Evolutionary conservation across 2,329 filamentous ascomycete genomes (phyloP), one percentile per base, ranked within the genome.

Genomic region (Fonsecaea erecta): DNA sequence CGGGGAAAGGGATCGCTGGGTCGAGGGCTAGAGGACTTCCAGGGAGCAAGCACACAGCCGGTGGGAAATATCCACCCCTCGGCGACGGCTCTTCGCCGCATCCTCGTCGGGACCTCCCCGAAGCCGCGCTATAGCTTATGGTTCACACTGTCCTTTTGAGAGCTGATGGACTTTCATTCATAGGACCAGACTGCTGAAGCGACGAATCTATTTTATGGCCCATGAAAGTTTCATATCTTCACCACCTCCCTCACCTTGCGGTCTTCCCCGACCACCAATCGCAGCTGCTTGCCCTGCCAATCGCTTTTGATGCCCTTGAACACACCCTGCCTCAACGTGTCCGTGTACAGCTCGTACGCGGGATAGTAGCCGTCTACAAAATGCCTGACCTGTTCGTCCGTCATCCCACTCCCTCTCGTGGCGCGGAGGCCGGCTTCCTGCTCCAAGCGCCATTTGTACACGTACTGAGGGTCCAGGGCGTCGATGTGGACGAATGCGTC

Each of bases 361-460:
- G 89, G 89, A 72, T 88, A 91, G 76, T 91, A 87, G 68, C 87
- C 86, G 74, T 89, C 84, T 16, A 91, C 90, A 76, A 97, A 97
- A 53, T 84, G 81, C 63, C 86, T 82, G 51, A 97, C 91, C 75
- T 94, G 85, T 62, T 92, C 89, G 71, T 91, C 88, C 1, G 86
- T 90, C 93, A 97, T 97, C 32, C 92, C 93, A 0, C 83, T 84
- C 0, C 90, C 92, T 69, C 85, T 90, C 24, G 83, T 78, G 7
- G 80, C 80, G 26, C 90, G 85, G 72, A 97, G 81, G 64, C 85
- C 85, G 54, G 85, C 84, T 78, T 97, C 93, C 78, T 96, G 92
- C 78, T 97, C 83, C 71, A 88, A 80, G 14, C 93, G 86, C 93
- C 93, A 97, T 67, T 84, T 85, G 73, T 97, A 97, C 59, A 96